Base-by-base conservation (phyloP, 2,329 filamentous ascomycete species). In the Neonectria faginata region DNA sequence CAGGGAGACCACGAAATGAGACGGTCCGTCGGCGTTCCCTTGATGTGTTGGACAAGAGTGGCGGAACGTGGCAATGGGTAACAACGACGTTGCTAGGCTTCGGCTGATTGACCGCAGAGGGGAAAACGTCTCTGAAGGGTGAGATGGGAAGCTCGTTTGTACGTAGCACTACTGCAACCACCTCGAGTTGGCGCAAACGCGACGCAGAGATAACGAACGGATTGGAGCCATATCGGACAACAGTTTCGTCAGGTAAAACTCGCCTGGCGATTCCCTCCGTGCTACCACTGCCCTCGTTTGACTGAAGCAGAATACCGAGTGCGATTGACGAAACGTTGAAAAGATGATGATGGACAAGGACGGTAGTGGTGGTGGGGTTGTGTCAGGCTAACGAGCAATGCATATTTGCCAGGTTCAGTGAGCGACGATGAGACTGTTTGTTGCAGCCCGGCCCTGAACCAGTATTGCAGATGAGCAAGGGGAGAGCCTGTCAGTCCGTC, bases 81-180 rank as follows among this genome's bases (percentile, higher is more conserved):
- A 69, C 61, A 42, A 64, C 66, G 51, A 66, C 48, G 57, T 67
- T 53, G 51, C 55, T 52, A 70, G 64, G 62, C 62, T 61, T 73
- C 70, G 70, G 70, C 65, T 65, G 60, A 67, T 67, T 69, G 64
- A 47, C 70, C 67, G 53, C 57, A 69, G 67, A 59, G 53, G 69
- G 69, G 50, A 50, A 65, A 61, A 63, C 29, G 42, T 58, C 56
- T 60, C 61, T 66, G 29, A 56, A 69, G 58, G 57, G 52, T 68
- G 27, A 48, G 48, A 52, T 44, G 52, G 27, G 41, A 56, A 33
- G 41, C 20, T 22, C 18, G 29, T 52, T 29, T 11, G 41, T 62
- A 27, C 16, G 22, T 62, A 27, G 45, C 36, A 41, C 53, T 22
- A 52, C 20, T n/a, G 11, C 39, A 31, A 29, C 36, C 54, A 53